Conservation (phyloP, 148 eudicot genomes). For the Nepenthes mirabilis region DNA sequence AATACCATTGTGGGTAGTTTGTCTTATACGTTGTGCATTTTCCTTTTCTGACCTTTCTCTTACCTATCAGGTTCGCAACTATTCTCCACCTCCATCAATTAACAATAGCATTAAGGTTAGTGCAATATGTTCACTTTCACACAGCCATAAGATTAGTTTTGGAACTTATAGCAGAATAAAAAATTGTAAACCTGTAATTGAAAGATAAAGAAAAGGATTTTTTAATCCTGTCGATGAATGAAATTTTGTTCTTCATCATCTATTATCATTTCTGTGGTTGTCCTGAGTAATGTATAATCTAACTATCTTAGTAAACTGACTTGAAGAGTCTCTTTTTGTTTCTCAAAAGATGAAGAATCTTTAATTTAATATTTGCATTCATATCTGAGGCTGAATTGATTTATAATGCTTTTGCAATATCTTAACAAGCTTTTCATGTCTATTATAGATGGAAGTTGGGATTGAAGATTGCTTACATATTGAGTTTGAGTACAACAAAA, state of each 20-base stretch:
- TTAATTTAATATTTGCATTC: neutral
- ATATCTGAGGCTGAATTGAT: neutral
- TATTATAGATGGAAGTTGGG: slow-evolving; percentile 95
- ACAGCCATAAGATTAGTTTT: neutral
- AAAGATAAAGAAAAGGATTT: too few species aligned
- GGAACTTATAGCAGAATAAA: too few species aligned
- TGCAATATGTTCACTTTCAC: neutral
- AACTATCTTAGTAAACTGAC: too few species aligned
- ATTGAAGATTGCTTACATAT: slow-evolving; percentile 96
- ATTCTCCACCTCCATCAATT: slow-evolving; percentile 59
- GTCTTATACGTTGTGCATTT: neutral
- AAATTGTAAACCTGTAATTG: too few species aligned
- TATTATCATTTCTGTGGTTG: too few species aligned
- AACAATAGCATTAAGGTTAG: slow-evolving; percentile 92
- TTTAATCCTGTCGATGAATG: too few species aligned
- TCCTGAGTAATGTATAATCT: too few species aligned
- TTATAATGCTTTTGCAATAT: neutral
- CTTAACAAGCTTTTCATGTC: neutral
- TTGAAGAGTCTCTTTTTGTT: too few species aligned
- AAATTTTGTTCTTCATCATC: too few species aligned
- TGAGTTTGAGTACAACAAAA: slow-evolving; percentile 96
- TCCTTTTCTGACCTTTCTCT: neutral
- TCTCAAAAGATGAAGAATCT: too few species aligned
- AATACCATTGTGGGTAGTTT: neutral
- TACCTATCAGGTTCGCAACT: slow-evolving; percentile 63